phyloP scores from a whole-genome alignment of 225 moss, liverwort and hornwort species.

The Bryum argenteum region DNA sequence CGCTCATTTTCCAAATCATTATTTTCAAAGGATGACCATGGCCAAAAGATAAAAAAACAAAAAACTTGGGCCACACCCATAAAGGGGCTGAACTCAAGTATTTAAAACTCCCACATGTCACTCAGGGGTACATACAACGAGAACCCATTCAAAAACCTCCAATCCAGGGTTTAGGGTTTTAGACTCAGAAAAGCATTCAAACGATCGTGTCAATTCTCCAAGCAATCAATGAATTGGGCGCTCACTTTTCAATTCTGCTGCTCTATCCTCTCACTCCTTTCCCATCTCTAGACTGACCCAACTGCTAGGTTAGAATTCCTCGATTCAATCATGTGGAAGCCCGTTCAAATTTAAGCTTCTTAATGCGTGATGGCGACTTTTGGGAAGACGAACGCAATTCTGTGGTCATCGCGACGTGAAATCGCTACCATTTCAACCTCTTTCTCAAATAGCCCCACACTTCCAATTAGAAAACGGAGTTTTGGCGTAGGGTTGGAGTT shows the following conservation, averaged over 20 bases:
- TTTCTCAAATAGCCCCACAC: background rate
- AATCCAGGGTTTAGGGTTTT: too few species aligned
- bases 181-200: background rate
- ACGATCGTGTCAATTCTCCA: background rate
- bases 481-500: background rate
- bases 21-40: too few species aligned
- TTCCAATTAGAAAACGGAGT: background rate
- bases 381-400: conserved; percentile 2
- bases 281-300: background rate
- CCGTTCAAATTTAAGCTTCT: too few species aligned
- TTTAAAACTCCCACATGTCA: too few species aligned
- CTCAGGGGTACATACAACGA: too few species aligned
- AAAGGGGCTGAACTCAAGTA: too few species aligned
- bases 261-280: too few species aligned
- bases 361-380: conserved; percentile 28
- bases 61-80: too few species aligned
- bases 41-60: too few species aligned
- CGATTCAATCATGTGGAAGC: background rate
- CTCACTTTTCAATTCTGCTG: too few species aligned
- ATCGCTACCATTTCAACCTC: background rate
- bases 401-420: conserved; percentile 9
- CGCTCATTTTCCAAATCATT: too few species aligned
- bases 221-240: background rate
- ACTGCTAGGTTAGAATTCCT: background rate
- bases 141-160: too few species aligned